A percentile compares a stretch with the other conserved stretches of the same genome.
Conservation (phyloP, 1,139 yeast species). For the Lodderomyces theae region DNA sequence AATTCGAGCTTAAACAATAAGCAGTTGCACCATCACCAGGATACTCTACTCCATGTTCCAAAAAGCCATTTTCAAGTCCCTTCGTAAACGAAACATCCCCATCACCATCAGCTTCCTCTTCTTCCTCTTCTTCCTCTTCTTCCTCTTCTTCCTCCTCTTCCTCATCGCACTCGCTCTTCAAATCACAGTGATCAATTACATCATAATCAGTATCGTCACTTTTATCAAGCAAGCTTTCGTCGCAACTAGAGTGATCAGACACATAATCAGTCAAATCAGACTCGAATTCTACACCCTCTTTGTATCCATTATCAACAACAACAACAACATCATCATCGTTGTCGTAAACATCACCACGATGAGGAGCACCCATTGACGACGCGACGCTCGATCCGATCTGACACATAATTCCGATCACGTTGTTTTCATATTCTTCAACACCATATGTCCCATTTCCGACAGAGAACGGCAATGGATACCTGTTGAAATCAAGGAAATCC, state of each 20-base stretch:
- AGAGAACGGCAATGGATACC: neutral
- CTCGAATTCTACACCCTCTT: neutral
- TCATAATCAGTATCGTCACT: constrained; percentile 1
- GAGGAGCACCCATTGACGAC: too few species aligned
- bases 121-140: too few species aligned
- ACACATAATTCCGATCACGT: neutral
- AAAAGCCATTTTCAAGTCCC: too few species aligned
- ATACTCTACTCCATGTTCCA: neutral
- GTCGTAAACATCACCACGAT: neutral
- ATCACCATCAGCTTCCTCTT: too few species aligned
- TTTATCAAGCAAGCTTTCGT: neutral
- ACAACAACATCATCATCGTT: neutral
- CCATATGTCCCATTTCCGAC: too few species aligned
- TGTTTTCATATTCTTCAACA: neutral
- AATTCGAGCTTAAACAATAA: neutral
- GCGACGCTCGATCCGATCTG: neutral
- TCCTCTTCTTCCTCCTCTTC: too few species aligned
- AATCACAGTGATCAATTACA: neutral
- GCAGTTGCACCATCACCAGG: neutral
- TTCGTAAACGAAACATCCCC: too few species aligned
- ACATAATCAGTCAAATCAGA: constrained; percentile 1
- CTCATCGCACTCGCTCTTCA: neutral
- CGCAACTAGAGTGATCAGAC: constrained; percentile 1
- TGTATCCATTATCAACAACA: too few species aligned
- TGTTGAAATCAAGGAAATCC: neutral